Conservation (phyloP, 2,329 filamentous ascomycete species). For the Colletotrichum tanaceti region DNA sequence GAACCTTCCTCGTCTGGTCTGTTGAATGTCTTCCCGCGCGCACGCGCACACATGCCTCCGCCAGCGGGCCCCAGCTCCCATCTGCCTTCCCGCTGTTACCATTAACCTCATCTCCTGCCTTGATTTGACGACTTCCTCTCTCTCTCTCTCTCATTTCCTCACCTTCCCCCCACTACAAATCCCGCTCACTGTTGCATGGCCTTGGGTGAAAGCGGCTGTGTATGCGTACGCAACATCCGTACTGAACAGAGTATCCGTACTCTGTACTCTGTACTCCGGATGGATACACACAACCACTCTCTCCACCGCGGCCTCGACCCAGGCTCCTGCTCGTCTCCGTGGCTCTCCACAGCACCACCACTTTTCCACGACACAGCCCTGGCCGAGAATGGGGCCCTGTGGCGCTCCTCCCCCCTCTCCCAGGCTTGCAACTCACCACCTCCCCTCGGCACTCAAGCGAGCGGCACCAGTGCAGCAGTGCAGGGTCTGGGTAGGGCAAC, state of each 20-base stretch:
- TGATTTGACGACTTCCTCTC: constrained; percentile 35
- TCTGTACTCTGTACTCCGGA: no score
- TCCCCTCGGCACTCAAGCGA: constrained; percentile 22
- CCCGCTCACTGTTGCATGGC: constrained; percentile 13
- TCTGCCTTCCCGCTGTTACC: constrained; percentile 12
- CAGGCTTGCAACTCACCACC: constrained; percentile 14
- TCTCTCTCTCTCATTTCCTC: constrained; percentile 23
- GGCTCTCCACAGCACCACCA: constrained; percentile 30
- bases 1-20: background rate
- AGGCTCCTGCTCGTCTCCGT: constrained; percentile 22
- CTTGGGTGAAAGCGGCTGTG: background rate
- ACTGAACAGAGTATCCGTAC: no score
- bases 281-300: no score
- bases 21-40: constrained; percentile 9
- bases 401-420: constrained; percentile 2
- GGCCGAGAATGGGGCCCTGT: constrained; percentile 18
- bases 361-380: constrained; percentile 38
- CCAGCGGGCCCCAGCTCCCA: constrained; percentile 12
- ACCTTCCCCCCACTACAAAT: constrained; percentile 21
- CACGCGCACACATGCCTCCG: constrained; percentile 5
- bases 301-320: constrained; percentile 14
- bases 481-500: constrained; percentile 10
- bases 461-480: constrained; percentile 28
- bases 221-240: no score
- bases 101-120: background rate